Evolutionary conservation across 1,139 yeast species (phyloP), one percentile per base, ranked within the genome.

Genomic region (Yamadazyma atlantica): DNA sequence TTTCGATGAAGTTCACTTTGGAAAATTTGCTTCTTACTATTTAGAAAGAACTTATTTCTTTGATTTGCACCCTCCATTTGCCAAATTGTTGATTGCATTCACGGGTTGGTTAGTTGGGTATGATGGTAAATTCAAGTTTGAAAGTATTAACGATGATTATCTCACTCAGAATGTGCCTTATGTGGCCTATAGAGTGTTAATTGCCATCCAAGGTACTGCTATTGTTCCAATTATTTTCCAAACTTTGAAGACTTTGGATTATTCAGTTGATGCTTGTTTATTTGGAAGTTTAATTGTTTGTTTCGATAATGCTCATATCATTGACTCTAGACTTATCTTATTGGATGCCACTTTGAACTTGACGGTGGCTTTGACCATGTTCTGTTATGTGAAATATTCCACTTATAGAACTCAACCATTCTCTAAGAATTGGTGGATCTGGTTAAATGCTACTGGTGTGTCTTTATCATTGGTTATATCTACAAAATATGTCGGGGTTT

Each of bases 31-130:
- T 18, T 82, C 95, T 13, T 88, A 86, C 57, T 87, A 87, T 59
- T 64, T 87, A 44, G 84, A 86, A 57, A 69, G 94, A 42, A 82
- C 92, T 0, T 87, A 86, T 62, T 94, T 88, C 61, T 92, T 94
- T 59, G 99, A 94, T 62, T 78, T 94, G 42, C 99, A 94, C 62
- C 99, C 99, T 28, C 99, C 98, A 14, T 85, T 94, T 64, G 98
- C 97, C 36, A 94, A 94, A 62, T 70, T 94, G 62, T 72, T 90
- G 50, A 85, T 89, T 64, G 98, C 97, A 0, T 77, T 80, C 43
- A 92, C 84, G 33, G 99, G 98, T 26, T 89, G 83, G 77, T 58
- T 92, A 30, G 79, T 83, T 41, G 95, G 97, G 2, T 94, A 87
- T 58, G 83, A 85, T 53, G 99, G 99, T 9, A 64, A 75, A 22